Evolutionary conservation across 306 rosid species (phyloP).

Genomic region (Trifolium fragiferum): DNA sequence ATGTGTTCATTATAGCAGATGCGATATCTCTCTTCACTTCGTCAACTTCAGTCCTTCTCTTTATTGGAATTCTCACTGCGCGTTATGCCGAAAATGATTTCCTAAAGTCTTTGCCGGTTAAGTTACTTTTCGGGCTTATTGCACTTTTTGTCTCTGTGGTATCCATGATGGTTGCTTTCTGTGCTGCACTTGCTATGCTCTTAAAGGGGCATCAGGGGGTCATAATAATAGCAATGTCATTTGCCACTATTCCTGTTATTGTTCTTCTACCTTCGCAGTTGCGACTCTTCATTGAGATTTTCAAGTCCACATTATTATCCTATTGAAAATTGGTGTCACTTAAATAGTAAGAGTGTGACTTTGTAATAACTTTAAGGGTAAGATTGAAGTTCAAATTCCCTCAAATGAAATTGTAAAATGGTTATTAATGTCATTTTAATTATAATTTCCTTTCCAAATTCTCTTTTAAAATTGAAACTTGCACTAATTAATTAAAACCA

Average conservation of each 20-base stretch:
- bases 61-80: not conserved
- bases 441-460: too few relatives aligned
- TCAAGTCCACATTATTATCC: not conserved
- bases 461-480: too few relatives aligned
- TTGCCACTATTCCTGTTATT: not conserved
- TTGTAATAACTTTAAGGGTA: too few relatives aligned
- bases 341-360: too few relatives aligned
- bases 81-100: constrained; percentile 3
- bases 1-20: constrained; percentile 5
- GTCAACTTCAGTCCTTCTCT: constrained; percentile 4
- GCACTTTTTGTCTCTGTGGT: not conserved
- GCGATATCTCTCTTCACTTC: constrained; percentile 14
- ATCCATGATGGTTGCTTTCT: not conserved
- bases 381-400: too few relatives aligned
- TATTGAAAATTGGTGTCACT: too few relatives aligned
- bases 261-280: constrained; percentile 4
- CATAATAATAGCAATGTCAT: not conserved
- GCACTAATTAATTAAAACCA: too few relatives aligned
- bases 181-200: constrained; percentile 1
- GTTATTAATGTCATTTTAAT: too few relatives aligned
- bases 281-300: constrained; percentile 10
- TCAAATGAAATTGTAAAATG: too few relatives aligned
- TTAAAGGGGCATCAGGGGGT: not conserved
- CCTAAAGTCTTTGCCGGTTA: not conserved
- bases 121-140: not conserved